Base-by-base conservation (phyloP, 129 eudicot species). In the Kitagawia praeruptora region DNA sequence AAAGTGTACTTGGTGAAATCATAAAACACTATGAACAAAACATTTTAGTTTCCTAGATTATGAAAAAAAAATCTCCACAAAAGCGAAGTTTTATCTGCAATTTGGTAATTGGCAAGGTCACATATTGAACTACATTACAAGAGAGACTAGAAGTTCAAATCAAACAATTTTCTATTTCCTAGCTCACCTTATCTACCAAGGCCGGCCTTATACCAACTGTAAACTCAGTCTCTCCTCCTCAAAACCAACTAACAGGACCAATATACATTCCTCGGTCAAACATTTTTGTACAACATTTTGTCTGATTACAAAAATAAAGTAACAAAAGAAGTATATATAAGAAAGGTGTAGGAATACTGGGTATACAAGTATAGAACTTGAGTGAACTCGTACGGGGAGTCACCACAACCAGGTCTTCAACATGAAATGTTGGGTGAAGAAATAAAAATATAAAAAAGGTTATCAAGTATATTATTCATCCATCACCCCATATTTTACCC, bases 191-290 rank as follows among this genome's bases (percentile, higher is more conserved):
- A n/a, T n/a, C n/a, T n/a, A n/a, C n/a, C n/a, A n/a, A n/a, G n/a
- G n/a, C n/a, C n/a, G n/a, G n/a, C n/a, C n/a, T n/a, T n/a, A n/a
- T n/a, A n/a, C n/a, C n/a, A n/a, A n/a, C n/a, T n/a, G n/a, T n/a
- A n/a, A n/a, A n/a, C n/a, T n/a, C n/a, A n/a, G n/a, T n/a, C n/a
- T n/a, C n/a, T n/a, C n/a, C n/a, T n/a, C n/a, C n/a, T n/a, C n/a
- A n/a, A n/a, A n/a, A n/a, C n/a, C n/a, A n/a, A n/a, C n/a, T n/a
- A n/a, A n/a, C n/a, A n/a, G n/a, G n/a, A n/a, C n/a, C n/a, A n/a
- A n/a, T n/a, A n/a, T n/a, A n/a, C n/a, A n/a, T 88, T 78, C 99
- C 99, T 80, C 99, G 88, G 77, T 95, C 99, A 80, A 95, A 95
- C 90, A 79, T 88, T 84, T 94, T 96, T 92, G 90, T 74, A 80